phyloP scores from a whole-genome alignment of 345 rosid species.

The Mercurialis annua region DNA sequence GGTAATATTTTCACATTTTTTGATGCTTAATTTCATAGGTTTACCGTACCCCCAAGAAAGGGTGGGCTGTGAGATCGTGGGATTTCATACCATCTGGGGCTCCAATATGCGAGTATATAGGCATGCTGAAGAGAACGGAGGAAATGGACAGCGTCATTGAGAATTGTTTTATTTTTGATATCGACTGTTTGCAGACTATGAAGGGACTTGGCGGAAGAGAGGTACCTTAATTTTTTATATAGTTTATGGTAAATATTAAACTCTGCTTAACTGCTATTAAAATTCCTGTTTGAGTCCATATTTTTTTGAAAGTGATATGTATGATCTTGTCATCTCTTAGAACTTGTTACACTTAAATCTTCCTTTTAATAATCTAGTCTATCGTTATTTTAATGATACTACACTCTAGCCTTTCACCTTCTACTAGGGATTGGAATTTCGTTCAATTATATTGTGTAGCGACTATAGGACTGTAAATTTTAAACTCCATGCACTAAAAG shows the following conservation, averaged over 20 bases:
- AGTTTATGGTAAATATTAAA: background rate
- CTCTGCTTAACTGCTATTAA: background rate
- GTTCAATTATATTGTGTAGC: background rate
- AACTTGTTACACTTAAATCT: background rate
- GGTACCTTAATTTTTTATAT: slow-evolving; percentile 33
- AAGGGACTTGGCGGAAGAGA: slow-evolving; percentile 79
- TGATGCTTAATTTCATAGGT: slow-evolving; percentile 45
- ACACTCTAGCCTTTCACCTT: background rate
- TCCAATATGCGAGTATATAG: slow-evolving; percentile 86
- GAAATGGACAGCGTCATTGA: slow-evolving; percentile 63
- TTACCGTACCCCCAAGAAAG: slow-evolving; percentile 76
- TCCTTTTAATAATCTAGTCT: background rate
- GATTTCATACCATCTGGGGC: slow-evolving; percentile 90
- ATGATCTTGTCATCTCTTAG: background rate
- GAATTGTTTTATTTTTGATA: slow-evolving; percentile 79
- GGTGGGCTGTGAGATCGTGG: slow-evolving; percentile 98
- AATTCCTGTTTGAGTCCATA: background rate
- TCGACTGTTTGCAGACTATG: slow-evolving; percentile 96
- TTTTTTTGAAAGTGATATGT: background rate
- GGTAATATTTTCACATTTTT: background rate
- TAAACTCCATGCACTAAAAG: background rate
- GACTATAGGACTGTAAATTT: too few relatives aligned
- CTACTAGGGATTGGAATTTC: background rate
- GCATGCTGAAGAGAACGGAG: slow-evolving; percentile 62
- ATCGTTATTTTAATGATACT: background rate